Conservation (phyloP, 1,284 basidiomycete genomes). For the Pisolithus thermaeus region DNA sequence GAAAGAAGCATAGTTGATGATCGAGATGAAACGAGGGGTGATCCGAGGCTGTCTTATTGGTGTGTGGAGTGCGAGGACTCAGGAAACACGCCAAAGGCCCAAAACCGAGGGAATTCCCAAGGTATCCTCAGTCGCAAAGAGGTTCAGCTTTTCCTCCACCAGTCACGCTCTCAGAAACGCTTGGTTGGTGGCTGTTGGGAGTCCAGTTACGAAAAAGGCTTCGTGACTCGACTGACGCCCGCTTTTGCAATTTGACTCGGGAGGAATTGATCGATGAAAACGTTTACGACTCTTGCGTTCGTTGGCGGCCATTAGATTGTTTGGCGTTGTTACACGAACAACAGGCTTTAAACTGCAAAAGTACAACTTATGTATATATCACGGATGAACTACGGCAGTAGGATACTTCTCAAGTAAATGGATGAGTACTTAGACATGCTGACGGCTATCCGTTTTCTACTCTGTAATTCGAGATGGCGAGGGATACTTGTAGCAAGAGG, state of each 20-base stretch:
- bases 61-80: neutral
- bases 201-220: neutral
- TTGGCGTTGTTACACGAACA: neutral
- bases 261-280: neutral
- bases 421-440: conserved; percentile 4
- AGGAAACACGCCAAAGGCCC: neutral
- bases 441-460: conserved; percentile 18
- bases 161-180: no score
- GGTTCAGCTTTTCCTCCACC: no score
- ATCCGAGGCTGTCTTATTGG: neutral
- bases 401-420: neutral
- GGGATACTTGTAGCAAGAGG: conserved; percentile 30
- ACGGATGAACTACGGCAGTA: neutral
- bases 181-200: no score
- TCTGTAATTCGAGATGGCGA: conserved; percentile 22
- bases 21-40: conserved; percentile 6
- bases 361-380: neutral
- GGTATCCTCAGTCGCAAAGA: neutral
- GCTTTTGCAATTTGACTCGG: neutral
- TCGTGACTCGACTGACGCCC: no score
- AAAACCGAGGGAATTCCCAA: neutral
- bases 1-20: conserved; percentile 33
- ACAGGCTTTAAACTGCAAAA: neutral
- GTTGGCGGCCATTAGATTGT: neutral
- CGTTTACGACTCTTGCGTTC: neutral